A percentile compares a stretch with the other conserved stretches of the same genome.
Conservation (phyloP, 73 alveolate genomes). For the Paramecium pentaurelia region DNA sequence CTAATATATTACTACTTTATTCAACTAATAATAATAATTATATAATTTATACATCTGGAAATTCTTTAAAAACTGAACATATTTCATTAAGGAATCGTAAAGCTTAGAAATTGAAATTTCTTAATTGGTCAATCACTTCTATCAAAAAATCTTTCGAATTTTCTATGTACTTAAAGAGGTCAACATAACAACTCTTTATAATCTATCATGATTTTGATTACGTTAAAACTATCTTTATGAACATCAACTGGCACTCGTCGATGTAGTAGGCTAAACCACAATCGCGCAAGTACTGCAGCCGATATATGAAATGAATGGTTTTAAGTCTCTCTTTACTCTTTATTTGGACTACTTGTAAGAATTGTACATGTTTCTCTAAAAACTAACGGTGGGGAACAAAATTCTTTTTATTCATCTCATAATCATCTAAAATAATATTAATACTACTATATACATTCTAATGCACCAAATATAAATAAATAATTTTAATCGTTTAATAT, state of each 20-base stretch:
- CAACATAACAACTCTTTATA: slow-evolving; percentile 44
- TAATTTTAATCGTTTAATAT: not conserved
- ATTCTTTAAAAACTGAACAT: not conserved
- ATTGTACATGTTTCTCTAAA: not conserved
- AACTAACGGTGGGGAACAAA: slow-evolving; percentile 17
- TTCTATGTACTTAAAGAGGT: slow-evolving; percentile 34
- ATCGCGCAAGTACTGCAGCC: slow-evolving; percentile 38
- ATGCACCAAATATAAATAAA: slow-evolving; percentile 23
- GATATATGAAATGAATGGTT: slow-evolving; percentile 24
- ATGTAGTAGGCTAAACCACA: slow-evolving; percentile 45
- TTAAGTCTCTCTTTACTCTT: slow-evolving; percentile 7
- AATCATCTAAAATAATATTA: not conserved
- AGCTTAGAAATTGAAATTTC: slow-evolving; percentile 3
- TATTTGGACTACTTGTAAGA: slow-evolving; percentile 33
- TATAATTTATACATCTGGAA: not conserved
- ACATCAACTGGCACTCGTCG: slow-evolving; percentile 39
- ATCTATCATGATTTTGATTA: slow-evolving; percentile 42
- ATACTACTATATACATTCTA: not conserved
- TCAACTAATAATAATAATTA: not conserved
- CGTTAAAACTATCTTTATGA: slow-evolving; percentile 40
- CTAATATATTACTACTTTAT: not conserved
- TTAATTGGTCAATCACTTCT: not conserved
- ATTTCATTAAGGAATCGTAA: not conserved
- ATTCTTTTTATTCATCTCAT: not conserved
- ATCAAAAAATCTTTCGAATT: slow-evolving; percentile 28